A percentile compares a stretch with the other conserved stretches of the same genome.
These are phyloP conservation scores for Oenanthe javanica DNA, from an alignment of 140 eudicot genomes.

Conservation along the genomic window DNA sequence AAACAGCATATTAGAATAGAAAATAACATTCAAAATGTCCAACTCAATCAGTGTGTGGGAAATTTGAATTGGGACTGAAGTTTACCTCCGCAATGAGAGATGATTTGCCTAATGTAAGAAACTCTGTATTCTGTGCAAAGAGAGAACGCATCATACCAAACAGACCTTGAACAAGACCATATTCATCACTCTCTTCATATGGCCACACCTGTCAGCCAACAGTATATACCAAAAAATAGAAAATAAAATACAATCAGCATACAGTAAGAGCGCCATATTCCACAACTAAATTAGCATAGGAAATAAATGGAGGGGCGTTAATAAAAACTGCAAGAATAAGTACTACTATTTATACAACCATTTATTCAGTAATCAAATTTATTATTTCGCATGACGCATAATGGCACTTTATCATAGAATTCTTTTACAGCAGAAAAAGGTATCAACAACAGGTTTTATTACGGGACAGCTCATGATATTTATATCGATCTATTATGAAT, in stretches of 20 bases:
- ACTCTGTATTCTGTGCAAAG: slow-evolving; percentile 51
- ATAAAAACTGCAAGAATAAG: neutral
- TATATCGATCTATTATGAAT: no score
- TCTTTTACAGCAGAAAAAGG: neutral
- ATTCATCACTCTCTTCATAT: slow-evolving; percentile 82
- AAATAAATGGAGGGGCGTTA: neutral
- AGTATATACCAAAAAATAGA: neutral
- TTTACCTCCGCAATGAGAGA: slow-evolving; percentile 28
- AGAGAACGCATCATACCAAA: slow-evolving; percentile 78
- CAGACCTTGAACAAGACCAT: slow-evolving; percentile 86
- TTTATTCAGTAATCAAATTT: neutral
- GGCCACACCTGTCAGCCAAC: slow-evolving; percentile 74
- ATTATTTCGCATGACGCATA: neutral
- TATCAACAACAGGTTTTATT: no score
- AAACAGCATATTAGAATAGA: slow-evolving; percentile 2
- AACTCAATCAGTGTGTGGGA: neutral
- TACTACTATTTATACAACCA: neutral
- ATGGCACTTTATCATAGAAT: neutral
- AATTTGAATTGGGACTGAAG: neutral
- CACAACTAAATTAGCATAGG: neutral
- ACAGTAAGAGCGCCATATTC: neutral
- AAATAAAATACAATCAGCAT: neutral
- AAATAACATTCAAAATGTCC: neutral
- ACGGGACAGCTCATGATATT: no score
- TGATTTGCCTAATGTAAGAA: slow-evolving; percentile 40